Evolutionary conservation across 495 filamentous ascomycete genomes (phyloP).

Genomic region (Hapsidospora chrysogenum): DNA sequence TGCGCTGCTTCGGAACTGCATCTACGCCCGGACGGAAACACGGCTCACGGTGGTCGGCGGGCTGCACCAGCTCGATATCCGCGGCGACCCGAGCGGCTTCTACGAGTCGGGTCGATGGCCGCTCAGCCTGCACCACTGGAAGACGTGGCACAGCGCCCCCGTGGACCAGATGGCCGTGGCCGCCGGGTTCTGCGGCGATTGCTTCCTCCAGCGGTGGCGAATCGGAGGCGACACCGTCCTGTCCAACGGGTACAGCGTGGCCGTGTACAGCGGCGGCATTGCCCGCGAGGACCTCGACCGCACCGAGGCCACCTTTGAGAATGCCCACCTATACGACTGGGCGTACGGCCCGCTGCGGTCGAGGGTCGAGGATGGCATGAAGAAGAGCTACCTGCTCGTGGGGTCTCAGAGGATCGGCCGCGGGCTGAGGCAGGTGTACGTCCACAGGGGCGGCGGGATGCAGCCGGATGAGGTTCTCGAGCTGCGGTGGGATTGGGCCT

Average conservation of each 20-base stretch:
- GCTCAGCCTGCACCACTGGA: slow-evolving; percentile 51
- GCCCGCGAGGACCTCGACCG: slow-evolving; percentile 32
- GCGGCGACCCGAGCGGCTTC: slow-evolving; percentile 40
- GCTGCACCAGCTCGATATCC: slow-evolving; percentile 47
- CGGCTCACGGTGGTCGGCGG: slow-evolving; percentile 39
- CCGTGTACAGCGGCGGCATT: slow-evolving; percentile 32
- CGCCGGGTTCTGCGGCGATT: slow-evolving; percentile 37
- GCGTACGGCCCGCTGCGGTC: slow-evolving; percentile 34
- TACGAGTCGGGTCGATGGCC: slow-evolving; percentile 43
- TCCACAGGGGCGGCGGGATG: slow-evolving; percentile 4
- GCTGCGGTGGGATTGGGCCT: slow-evolving; percentile 7
- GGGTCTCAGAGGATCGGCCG: slow-evolving; percentile 8
- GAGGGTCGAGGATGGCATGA: slow-evolving; percentile 7
- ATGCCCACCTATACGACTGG: too few relatives aligned
- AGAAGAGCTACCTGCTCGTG: slow-evolving; percentile 20
- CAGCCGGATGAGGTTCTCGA: slow-evolving; percentile 10
- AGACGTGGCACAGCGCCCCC: slow-evolving; percentile 30
- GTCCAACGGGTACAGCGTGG: slow-evolving; percentile 45
- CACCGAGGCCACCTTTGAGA: slow-evolving; percentile 42
- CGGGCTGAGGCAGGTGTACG: slow-evolving; percentile 10
- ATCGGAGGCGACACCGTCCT: slow-evolving; percentile 42
- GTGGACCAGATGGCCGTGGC: slow-evolving; percentile 42
- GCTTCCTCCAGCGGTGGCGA: slow-evolving; percentile 45
- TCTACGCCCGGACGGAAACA: slow-evolving; percentile 37
- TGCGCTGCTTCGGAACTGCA: slow-evolving; percentile 44